phyloP scores from a whole-genome alignment of 2,329 filamentous ascomycete species.

The Xylaria multiplex region DNA sequence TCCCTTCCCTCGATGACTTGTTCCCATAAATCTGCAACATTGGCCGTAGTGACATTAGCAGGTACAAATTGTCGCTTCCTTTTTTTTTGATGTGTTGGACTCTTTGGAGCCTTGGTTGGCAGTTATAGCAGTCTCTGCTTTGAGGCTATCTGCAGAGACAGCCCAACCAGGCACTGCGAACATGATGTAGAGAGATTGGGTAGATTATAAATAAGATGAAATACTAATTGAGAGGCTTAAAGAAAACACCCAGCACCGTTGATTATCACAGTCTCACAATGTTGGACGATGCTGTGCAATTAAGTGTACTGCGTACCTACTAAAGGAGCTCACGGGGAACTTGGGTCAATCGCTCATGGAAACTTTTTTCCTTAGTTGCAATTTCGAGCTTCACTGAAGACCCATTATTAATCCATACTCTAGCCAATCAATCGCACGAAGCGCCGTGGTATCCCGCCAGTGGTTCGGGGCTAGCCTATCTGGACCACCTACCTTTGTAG shows the following conservation, averaged over 20 bases:
- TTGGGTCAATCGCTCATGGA: background rate
- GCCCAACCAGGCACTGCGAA: constrained; percentile 89
- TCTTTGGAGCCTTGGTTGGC: constrained; percentile 46
- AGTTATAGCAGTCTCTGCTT: constrained; percentile 66
- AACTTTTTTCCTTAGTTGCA: constrained; percentile 5
- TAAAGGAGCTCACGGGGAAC: background rate
- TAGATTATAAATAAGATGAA: background rate
- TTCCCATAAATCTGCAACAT: constrained; percentile 82
- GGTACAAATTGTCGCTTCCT: constrained; percentile 60
- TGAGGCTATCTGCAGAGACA: constrained; percentile 75
- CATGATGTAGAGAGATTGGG: constrained; percentile 19
- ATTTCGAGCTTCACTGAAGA: background rate
- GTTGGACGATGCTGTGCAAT: background rate
- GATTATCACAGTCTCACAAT: background rate
- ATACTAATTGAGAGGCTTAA: background rate
- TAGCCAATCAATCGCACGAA: constrained; percentile 4
- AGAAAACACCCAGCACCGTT: constrained; percentile 3
- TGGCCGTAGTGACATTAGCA: constrained; percentile 69
- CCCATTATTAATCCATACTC: background rate
- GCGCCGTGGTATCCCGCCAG: background rate
- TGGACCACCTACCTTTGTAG: no score
- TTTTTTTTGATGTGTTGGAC: constrained; percentile 59
- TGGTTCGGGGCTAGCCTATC: no score
- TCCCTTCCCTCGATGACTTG: constrained; percentile 77
- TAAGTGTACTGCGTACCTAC: background rate